These are phyloP conservation scores for Emmonsia crescens DNA, from an alignment of 2,329 filamentous ascomycete species.

Conservation along the genomic window DNA sequence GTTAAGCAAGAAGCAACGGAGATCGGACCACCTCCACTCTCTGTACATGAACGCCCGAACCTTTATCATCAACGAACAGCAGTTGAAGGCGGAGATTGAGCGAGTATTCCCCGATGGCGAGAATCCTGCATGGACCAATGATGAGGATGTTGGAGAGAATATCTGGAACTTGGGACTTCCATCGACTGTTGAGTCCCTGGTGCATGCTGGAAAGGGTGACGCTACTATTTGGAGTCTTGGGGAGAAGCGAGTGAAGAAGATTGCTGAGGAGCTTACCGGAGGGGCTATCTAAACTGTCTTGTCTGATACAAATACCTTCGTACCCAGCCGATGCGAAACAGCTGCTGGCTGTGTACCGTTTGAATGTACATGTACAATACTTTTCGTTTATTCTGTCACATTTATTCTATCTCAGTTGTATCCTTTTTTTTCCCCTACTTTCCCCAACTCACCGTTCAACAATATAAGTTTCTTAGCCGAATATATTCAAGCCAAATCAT, in stretches of 20 bases:
- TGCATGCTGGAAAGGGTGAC: conserved; percentile 24
- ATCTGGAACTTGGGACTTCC: conserved; percentile 43
- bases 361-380: too few species aligned
- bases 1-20: conserved; percentile 45
- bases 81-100: conserved; percentile 65
- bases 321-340: not conserved
- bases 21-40: conserved; percentile 64
- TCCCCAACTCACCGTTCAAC: not conserved
- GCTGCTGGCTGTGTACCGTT: not conserved
- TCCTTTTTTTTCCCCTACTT: not conserved
- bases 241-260: conserved; percentile 49
- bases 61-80: conserved; percentile 75
- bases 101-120: conserved; percentile 58
- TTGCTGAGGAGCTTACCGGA: conserved; percentile 57
- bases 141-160: conserved; percentile 33
- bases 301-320: not conserved
- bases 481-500: not conserved
- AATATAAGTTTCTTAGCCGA: not conserved
- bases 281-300: conserved; percentile 37
- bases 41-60: conserved; percentile 79
- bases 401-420: not conserved
- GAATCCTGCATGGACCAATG: conserved; percentile 34
- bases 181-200: conserved; percentile 28
- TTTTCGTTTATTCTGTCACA: not conserved
- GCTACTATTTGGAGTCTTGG: conserved; percentile 33